Evolutionary conservation across 2,329 filamentous ascomycete species (phyloP).

Genomic region (Helicocarpus griseus): DNA sequence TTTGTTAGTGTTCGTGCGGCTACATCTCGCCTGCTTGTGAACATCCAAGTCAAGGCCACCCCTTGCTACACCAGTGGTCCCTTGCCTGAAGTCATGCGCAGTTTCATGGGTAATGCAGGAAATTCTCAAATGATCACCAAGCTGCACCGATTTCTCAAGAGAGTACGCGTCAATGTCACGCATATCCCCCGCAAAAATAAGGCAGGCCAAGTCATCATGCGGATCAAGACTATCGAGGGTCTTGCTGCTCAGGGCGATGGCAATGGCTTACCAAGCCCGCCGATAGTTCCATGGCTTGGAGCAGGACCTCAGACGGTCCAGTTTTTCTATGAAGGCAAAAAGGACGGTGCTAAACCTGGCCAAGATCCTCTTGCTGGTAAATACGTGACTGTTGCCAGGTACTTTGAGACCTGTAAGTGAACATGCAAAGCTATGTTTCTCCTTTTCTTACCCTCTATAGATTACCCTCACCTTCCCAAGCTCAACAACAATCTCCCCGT

Average conservation of each 20-base stretch:
- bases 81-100: slow-evolving; percentile 29
- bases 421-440: background rate
- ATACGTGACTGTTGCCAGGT: slow-evolving; percentile 45
- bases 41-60: slow-evolving; percentile 52
- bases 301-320: slow-evolving; percentile 44
- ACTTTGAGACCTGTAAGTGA: slow-evolving; percentile 37
- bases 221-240: slow-evolving; percentile 38
- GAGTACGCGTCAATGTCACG: slow-evolving; percentile 30
- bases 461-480: slow-evolving; percentile 23
- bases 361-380: slow-evolving; percentile 1
- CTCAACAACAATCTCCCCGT: slow-evolving; percentile 43
- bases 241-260: slow-evolving; percentile 36
- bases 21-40: slow-evolving; percentile 49
- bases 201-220: slow-evolving; percentile 22
- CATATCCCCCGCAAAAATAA: slow-evolving; percentile 32
- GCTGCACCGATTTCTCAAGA: slow-evolving; percentile 27
- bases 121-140: slow-evolving; percentile 13
- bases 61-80: slow-evolving; percentile 46
- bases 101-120: slow-evolving; percentile 15
- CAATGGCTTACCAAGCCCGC: slow-evolving; percentile 22
- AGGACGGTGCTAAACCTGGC: slow-evolving; percentile 18
- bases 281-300: slow-evolving; percentile 26
- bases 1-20: slow-evolving; percentile 53
- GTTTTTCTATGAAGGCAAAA: slow-evolving; percentile 42
- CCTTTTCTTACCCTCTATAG: slow-evolving; percentile 17